Conservation (phyloP, 805 yeast genomes). For the Monosporozyma aerobia region DNA sequence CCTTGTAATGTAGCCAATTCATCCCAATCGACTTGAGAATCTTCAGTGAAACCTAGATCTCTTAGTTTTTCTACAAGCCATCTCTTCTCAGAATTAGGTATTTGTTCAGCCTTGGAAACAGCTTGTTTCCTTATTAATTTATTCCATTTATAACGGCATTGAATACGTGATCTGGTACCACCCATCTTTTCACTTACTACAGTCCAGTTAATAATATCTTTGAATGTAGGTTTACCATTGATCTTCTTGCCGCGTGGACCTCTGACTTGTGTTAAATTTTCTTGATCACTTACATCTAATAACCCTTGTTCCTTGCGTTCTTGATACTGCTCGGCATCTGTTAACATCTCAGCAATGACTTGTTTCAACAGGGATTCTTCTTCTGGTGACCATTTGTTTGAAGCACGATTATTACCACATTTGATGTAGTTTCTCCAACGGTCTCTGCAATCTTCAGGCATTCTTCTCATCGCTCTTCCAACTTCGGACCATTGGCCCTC, state of each 20-base stretch:
- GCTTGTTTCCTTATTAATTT: constrained; percentile 61
- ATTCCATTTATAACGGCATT: constrained; percentile 93
- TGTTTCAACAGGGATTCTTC: constrained; percentile 57
- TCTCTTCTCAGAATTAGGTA: constrained; percentile 39
- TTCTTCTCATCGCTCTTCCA: constrained; percentile 71
- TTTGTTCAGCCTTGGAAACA: constrained; percentile 34
- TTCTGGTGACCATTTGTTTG: constrained; percentile 68
- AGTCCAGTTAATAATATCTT: constrained; percentile 76
- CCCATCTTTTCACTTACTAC: constrained; percentile 82
- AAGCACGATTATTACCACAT: constrained; percentile 70
- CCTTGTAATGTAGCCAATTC: constrained; percentile 40
- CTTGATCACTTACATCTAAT: constrained; percentile 13
- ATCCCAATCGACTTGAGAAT: constrained; percentile 46
- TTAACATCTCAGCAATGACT: constrained; percentile 44
- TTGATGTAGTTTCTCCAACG: constrained; percentile 93
- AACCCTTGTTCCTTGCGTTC: constrained; percentile 11
- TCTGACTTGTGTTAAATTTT: constrained; percentile 8
- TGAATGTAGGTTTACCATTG: constrained; percentile 18
- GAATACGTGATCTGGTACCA: constrained; percentile 82
- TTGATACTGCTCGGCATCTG: constrained; percentile 21
- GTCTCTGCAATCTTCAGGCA: constrained; percentile 98
- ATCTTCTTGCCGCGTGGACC: constrained; percentile 17
- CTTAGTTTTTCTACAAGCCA: constrained; percentile 42
- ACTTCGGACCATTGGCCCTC: constrained; percentile 86
- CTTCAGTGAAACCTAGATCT: constrained; percentile 35